Evolutionary conservation across 2,329 filamentous ascomycete species (phyloP).

Genomic region (Dothideomycetes sp.): DNA sequence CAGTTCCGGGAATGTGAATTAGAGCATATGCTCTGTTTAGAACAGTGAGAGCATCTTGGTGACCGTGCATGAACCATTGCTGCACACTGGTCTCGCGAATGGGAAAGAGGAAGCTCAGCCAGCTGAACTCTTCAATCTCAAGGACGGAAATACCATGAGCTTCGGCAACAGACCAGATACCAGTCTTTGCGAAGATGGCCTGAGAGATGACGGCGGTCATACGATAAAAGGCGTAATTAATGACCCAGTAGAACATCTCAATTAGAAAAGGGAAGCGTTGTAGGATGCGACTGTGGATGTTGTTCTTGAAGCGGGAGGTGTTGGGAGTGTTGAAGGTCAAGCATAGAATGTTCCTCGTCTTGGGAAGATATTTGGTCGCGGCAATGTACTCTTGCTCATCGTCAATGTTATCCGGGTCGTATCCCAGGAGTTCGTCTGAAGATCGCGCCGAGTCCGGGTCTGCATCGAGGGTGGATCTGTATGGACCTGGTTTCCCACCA

Average conservation of each 20-base stretch:
- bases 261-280: slow-evolving; percentile 59
- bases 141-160: slow-evolving; percentile 45
- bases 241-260: slow-evolving; percentile 64
- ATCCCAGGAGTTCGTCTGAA: slow-evolving; percentile 28
- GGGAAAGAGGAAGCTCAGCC: slow-evolving; percentile 41
- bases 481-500: slow-evolving; percentile 14
- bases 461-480: slow-evolving; percentile 23
- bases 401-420: slow-evolving; percentile 25
- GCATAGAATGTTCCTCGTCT: slow-evolving; percentile 42
- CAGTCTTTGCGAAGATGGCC: slow-evolving; percentile 39
- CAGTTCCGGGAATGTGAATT: slow-evolving; percentile 50
- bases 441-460: slow-evolving; percentile 22
- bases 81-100: slow-evolving; percentile 42
- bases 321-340: slow-evolving; percentile 43
- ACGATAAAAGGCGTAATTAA: slow-evolving; percentile 55
- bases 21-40: slow-evolving; percentile 49
- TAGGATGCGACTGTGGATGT: slow-evolving; percentile 51
- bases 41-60: slow-evolving; percentile 41
- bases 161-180: slow-evolving; percentile 46
- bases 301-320: slow-evolving; percentile 47
- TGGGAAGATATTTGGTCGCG: slow-evolving; percentile 32
- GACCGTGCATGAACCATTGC: slow-evolving; percentile 45
- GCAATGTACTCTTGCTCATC: slow-evolving; percentile 23
- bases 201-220: slow-evolving; percentile 44
- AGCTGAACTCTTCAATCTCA: slow-evolving; percentile 41